Evolutionary conservation across 2,329 filamentous ascomycete species (phyloP), one percentile per base, ranked within the genome.

Genomic region (Stagonosporopsis chrysanthemi): DNA sequence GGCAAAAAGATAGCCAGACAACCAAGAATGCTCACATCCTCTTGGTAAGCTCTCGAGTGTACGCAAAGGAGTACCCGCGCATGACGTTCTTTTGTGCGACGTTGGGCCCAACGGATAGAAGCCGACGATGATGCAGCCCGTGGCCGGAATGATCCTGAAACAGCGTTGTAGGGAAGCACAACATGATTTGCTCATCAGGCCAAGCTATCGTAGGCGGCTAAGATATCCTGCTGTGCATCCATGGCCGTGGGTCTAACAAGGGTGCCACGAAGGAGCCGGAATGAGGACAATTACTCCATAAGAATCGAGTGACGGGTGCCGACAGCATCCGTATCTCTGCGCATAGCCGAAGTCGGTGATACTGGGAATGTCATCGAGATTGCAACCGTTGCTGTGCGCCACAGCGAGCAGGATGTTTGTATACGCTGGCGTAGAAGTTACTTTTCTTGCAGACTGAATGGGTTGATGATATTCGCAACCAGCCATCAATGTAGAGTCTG

Each of bases 201-300:
- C 23, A 44, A 29, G 14, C 22, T 28, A 23, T 42, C 23, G 36
- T n/a, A 39, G 54, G 39, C 48, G 24, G 42, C 47, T 36, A 42
- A 46, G 24, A 44, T 44, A 31, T 22, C 26, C 38, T 33, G 15
- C 39, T 41, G 54, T 52, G 54, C 23, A 44, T 24, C 54, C 54
- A 52, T 26, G 54, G 49, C 24, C 38, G 40, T 45, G 54, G 49
- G 54, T 31, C 48, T 35, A 52, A 52, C 48, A 48, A 57, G 54
- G 49, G 54, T 57, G 54, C 49, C 48, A 57, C 49, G 54, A 52
- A 57, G 28, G 12, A 48, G 28, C 31, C 33, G 54, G 54, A 57
- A 57, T 57, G 49, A 52, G 15, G 43, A 44, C 48, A 24, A 52
- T 57, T 49, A 52, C 44, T 48, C 39, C 23, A 52, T 49, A 43